A percentile compares a stretch with the other conserved stretches of the same genome.
Conservation (phyloP, 2,329 filamentous ascomycete species). For the Didymella sp. region DNA sequence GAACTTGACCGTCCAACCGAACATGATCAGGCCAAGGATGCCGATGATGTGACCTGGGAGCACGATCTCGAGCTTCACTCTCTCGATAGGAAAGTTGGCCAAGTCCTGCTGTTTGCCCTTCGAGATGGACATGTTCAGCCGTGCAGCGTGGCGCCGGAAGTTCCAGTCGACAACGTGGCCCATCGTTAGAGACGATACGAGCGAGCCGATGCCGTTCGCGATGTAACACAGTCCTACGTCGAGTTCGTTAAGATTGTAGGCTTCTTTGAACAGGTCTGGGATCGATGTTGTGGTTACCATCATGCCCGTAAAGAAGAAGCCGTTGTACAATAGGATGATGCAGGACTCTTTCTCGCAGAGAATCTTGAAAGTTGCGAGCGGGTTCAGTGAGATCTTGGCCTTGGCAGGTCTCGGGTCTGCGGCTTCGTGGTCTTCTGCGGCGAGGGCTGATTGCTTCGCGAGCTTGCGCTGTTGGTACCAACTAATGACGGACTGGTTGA, state of each 20-base stretch:
- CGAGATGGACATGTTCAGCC: slow-evolving; percentile 67
- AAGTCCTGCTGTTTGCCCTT: slow-evolving; percentile 64
- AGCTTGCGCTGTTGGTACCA: slow-evolving; percentile 39
- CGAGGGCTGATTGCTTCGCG: slow-evolving; percentile 10
- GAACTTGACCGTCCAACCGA: slow-evolving; percentile 53
- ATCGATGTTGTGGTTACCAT: slow-evolving; percentile 39
- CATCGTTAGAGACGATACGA: slow-evolving; percentile 38
- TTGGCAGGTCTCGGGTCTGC: slow-evolving; percentile 14
- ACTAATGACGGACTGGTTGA: slow-evolving; percentile 42
- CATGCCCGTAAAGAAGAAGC: slow-evolving; percentile 45
- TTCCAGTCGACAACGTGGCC: slow-evolving; percentile 69
- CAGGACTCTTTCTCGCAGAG: slow-evolving; percentile 42
- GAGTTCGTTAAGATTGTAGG: slow-evolving; percentile 41
- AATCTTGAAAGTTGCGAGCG: slow-evolving; percentile 38
- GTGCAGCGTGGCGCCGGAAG: slow-evolving; percentile 70
- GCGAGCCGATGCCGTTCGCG: slow-evolving; percentile 35
- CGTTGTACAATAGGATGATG: slow-evolving; percentile 42
- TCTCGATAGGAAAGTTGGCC: slow-evolving; percentile 60
- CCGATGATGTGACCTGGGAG: slow-evolving; percentile 47
- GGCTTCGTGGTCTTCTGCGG: not conserved
- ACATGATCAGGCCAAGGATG: slow-evolving; percentile 46
- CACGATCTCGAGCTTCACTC: slow-evolving; percentile 52
- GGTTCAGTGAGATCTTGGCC: slow-evolving; percentile 35
- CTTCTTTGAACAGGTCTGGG: slow-evolving; percentile 36
- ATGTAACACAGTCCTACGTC: slow-evolving; percentile 44